Evolutionary conservation across 768 basidiomycete species (phyloP).

Genomic region (Amanita molliuscula): DNA sequence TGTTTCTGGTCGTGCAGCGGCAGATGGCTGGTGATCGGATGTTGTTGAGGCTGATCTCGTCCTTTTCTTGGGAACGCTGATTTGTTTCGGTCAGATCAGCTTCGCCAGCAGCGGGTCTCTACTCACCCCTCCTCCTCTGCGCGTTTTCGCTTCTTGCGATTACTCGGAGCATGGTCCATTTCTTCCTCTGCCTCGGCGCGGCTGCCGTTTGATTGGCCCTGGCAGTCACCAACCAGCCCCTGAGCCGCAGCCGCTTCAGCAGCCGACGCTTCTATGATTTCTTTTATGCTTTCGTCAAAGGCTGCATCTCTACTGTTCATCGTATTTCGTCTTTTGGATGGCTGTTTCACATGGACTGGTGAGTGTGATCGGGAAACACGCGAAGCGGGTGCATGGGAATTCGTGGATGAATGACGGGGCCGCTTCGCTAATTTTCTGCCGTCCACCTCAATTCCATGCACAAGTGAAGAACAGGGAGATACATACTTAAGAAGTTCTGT

Average conservation of each 20-base stretch:
- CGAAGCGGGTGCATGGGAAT: slow-evolving; percentile 47
- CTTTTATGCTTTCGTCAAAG: slow-evolving; percentile 81
- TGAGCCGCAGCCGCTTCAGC: slow-evolving; percentile 48
- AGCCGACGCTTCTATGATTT: slow-evolving; percentile 64
- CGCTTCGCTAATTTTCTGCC: slow-evolving; percentile 53
- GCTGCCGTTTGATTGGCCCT: slow-evolving; percentile 15
- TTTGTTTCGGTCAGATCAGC: slow-evolving; percentile 8
- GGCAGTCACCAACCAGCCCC: slow-evolving; percentile 28
- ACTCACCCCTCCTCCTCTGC: slow-evolving; percentile 64
- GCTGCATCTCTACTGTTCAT: slow-evolving; percentile 97
- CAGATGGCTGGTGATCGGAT: slow-evolving; percentile 44
- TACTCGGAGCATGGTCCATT: slow-evolving; percentile 25
- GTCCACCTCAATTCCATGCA: slow-evolving; percentile 6
- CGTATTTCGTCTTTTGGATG: slow-evolving; percentile 86
- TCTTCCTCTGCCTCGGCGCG: slow-evolving; percentile 35
- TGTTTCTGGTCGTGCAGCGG: slow-evolving; percentile 32
- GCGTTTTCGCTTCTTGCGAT: slow-evolving; percentile 68
- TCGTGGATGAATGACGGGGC: slow-evolving; percentile 53
- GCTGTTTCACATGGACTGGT: slow-evolving; percentile 49
- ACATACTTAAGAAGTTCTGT: slow-evolving; percentile 71
- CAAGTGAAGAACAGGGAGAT: slow-evolving; percentile 3
- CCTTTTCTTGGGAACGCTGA: slow-evolving; percentile 53
- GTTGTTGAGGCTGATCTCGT: slow-evolving; percentile 66
- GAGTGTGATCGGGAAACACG: slow-evolving; percentile 73
- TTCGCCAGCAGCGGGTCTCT: slow-evolving; percentile 7